Percentiles rank a stretch among this genome's conserved stretches.
Conservation (phyloP, 1,139 yeast genomes). For the Yamadazyma buinensis region DNA sequence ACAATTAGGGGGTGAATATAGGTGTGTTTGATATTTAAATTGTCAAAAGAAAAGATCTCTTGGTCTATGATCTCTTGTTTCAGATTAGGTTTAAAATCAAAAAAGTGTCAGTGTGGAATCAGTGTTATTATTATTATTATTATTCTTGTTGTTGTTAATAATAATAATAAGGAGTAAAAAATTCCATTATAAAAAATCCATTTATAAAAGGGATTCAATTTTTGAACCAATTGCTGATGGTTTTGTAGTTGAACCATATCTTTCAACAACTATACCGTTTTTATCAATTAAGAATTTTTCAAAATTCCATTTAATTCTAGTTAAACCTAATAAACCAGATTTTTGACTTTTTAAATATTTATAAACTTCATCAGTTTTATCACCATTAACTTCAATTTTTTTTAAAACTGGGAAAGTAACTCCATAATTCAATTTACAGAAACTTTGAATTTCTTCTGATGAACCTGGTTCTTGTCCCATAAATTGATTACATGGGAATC, state of each 20-base stretch:
- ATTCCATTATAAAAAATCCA: conserved; percentile 2
- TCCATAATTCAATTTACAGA: conserved; percentile 38
- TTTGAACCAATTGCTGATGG: conserved; percentile 32
- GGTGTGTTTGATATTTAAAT: too few species aligned
- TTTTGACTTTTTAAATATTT: conserved; percentile 61
- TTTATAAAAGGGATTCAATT: conserved; percentile 39
- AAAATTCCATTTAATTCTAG: conserved; percentile 49
- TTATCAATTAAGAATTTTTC: conserved; percentile 47
- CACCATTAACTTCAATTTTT: conserved; percentile 89
- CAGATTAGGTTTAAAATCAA: too few species aligned
- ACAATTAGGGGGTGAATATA: too few species aligned
- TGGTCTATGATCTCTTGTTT: too few species aligned
- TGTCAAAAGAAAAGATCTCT: too few species aligned
- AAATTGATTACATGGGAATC: conserved; percentile 87
- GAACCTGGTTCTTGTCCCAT: conserved; percentile 44
- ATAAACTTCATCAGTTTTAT: conserved; percentile 75
- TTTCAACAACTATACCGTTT: conserved; percentile 43
- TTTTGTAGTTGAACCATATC: conserved; percentile 41
- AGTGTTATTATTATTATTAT: background rate
- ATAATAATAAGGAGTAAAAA: background rate
- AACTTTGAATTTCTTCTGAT: conserved; percentile 36
- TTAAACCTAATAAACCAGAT: conserved; percentile 42
- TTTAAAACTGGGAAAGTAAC: conserved; percentile 86
- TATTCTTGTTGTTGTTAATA: background rate
- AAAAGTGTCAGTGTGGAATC: background rate